Percentiles rank a stretch among this genome's conserved stretches.
Conservation (phyloP, 1,284 basidiomycete species). For the Erythrobasidium hasegawianum region DNA sequence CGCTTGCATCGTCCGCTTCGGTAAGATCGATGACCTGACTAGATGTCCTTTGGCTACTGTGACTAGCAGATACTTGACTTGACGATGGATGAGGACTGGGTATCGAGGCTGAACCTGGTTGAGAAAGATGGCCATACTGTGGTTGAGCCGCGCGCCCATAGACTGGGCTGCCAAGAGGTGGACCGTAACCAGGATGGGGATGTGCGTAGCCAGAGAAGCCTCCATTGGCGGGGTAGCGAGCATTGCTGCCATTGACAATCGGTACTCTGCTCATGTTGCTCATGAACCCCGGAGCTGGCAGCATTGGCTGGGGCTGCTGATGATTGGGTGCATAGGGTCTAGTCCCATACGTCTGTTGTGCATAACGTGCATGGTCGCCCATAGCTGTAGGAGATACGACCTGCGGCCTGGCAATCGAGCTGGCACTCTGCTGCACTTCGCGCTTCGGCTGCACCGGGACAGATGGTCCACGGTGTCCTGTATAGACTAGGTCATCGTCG, state of each 20-base stretch:
- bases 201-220: neutral
- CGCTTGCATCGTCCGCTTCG: slow-evolving; percentile 18
- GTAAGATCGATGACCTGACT: slow-evolving; percentile 23
- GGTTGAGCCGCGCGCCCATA: neutral
- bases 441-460: too few species aligned
- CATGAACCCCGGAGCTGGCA: neutral
- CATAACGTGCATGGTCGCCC: neutral
- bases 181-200: neutral
- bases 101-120: neutral
- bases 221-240: neutral
- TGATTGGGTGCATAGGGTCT: neutral
- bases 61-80: neutral
- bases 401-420: too few species aligned
- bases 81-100: neutral
- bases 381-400: neutral
- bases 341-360: neutral
- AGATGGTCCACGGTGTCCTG: too few species aligned
- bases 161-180: neutral
- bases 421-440: too few species aligned
- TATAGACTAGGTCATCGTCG: too few species aligned
- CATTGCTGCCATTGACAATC: neutral
- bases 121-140: neutral
- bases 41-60: neutral
- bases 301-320: neutral
- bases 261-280: neutral